These are phyloP conservation scores for Elongisporangium anandrum DNA, from an alignment of 352 stramenopile genomes.

Conservation along the genomic window DNA sequence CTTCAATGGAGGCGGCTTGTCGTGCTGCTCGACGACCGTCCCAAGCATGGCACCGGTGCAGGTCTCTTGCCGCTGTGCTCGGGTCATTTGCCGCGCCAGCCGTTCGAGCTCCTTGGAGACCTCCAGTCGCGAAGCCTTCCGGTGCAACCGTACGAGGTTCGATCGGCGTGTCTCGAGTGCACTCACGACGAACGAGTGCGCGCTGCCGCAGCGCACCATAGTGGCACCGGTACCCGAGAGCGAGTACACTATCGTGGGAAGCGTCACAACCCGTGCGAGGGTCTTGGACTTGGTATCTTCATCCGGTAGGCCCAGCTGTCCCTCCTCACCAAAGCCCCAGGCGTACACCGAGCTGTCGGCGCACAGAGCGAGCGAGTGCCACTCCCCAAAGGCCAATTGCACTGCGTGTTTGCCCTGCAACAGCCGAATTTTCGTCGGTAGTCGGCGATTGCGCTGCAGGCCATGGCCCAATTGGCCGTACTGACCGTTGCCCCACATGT, in stretches of 20 bases:
- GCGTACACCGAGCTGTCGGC: constrained; percentile 45
- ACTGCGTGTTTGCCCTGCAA: constrained; percentile 35
- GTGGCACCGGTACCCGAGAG: constrained; percentile 57
- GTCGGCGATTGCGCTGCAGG: constrained; percentile 23
- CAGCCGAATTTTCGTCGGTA: constrained; percentile 38
- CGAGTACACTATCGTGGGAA: constrained; percentile 41
- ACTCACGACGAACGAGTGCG: constrained; percentile 65
- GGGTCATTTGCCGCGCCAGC: constrained; percentile 6
- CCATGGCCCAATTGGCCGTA: constrained; percentile 58
- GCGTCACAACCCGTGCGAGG: constrained; percentile 26
- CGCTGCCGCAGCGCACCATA: constrained; percentile 44
- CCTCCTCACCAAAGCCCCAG: constrained; percentile 75
- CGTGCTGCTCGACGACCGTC: not conserved
- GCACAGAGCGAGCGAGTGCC: constrained; percentile 67
- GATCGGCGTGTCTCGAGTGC: constrained; percentile 47
- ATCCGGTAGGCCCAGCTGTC: constrained; percentile 47
- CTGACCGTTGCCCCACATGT: constrained; percentile 50
- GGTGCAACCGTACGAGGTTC: constrained; percentile 38
- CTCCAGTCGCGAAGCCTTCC: constrained; percentile 23
- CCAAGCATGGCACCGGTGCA: not conserved
- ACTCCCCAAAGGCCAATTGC: constrained; percentile 59
- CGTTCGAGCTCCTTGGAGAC: constrained; percentile 20
- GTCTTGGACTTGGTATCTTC: constrained; percentile 25
- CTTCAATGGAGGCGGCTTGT: not conserved
- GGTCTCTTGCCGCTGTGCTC: constrained; percentile 10